Evolutionary conservation across 2,329 filamentous ascomycete species (phyloP), one percentile per base, ranked within the genome.

Genomic region (Sclerotinia sclerotiorum): DNA sequence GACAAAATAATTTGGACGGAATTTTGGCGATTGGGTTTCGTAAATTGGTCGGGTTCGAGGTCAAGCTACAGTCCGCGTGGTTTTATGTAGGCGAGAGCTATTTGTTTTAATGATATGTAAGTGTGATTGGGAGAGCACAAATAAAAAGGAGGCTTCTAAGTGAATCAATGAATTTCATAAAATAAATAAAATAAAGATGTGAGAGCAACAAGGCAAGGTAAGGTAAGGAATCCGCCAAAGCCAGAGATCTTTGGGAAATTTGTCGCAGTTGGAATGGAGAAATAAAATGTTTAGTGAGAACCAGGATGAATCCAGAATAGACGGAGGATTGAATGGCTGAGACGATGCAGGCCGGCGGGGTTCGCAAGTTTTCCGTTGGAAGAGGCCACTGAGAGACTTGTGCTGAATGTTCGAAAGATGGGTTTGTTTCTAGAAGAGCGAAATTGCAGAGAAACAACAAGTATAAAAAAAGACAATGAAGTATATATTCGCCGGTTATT

Each of bases 51-150:
- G 62, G 64, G 67, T 69, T 72, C 69, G 71, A 74, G 72, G 70
- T 74, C 46, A n/a, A 51, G 60, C 21, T 62, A 51, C 21, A 19
- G 29, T 39, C 29, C 46, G 74, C 68, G 66, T 75, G 74, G 63
- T 75, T 76, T 61, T 72, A 74, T 56, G 74, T 73, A 54, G 72
- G 73, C 60, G 42, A 57, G 57, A 54, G 65, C 48, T 17, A 24
- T 39, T 52, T 52, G n/a, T 32, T 46, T 35, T 51, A 46, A 24
- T 49, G 58, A 51, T 24, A 24, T n/a, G 29, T 63, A n/a, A 27
- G 44, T 15, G 29, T 35, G 29, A 13, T 49, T 49, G 32, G 42
- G 19, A 19, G 21, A 27, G 17, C n/a, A 39, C 21, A 7, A 52
- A 39, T 35, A 35, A 10, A 7, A 61, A 58, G 54, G 39, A 11